Evolutionary conservation across 768 basidiomycete genomes (phyloP).

Genomic region (Pleurotus platypus): DNA sequence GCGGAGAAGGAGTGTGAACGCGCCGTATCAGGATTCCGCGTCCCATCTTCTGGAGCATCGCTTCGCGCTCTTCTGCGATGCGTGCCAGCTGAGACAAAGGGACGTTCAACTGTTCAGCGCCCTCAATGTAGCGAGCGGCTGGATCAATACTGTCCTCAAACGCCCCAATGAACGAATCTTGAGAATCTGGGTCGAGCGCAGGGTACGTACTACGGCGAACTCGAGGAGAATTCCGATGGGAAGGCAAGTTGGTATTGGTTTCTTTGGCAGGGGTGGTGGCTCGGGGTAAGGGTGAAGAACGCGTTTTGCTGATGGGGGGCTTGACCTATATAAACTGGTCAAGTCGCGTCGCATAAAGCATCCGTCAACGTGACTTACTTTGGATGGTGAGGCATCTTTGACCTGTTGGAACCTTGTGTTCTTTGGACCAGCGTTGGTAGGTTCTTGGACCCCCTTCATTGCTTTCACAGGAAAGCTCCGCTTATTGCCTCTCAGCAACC

Average conservation of each 20-base stretch:
- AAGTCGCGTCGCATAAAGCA: neutral
- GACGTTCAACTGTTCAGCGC: conserved; percentile 38
- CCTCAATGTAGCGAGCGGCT: neutral
- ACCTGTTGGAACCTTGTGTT: neutral
- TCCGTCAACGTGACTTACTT: neutral
- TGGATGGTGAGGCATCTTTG: neutral
- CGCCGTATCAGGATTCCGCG: neutral
- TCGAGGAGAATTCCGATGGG: conserved; percentile 9
- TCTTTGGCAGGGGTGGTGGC: conserved; percentile 9
- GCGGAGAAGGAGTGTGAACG: conserved; percentile 2
- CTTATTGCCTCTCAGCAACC: conserved; percentile 56
- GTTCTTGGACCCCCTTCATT: neutral
- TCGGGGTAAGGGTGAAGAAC: conserved; percentile 30
- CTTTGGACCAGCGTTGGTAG: neutral
- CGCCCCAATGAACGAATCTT: conserved; percentile 62
- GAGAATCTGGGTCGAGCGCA: conserved; percentile 27
- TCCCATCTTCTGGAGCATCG: neutral
- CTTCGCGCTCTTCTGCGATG: conserved; percentile 17
- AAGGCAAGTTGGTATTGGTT: conserved; percentile 12
- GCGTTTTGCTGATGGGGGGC: conserved; percentile 24
- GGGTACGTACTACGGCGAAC: conserved; percentile 14
- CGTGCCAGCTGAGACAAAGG: conserved; percentile 56
- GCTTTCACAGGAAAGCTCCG: conserved; percentile 9
- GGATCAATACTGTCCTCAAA: conserved; percentile 40
- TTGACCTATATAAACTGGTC: conserved; percentile 15